Evolutionary conservation across 1,284 basidiomycete genomes (phyloP).

Genomic region (Afroboletus lepidellus): DNA sequence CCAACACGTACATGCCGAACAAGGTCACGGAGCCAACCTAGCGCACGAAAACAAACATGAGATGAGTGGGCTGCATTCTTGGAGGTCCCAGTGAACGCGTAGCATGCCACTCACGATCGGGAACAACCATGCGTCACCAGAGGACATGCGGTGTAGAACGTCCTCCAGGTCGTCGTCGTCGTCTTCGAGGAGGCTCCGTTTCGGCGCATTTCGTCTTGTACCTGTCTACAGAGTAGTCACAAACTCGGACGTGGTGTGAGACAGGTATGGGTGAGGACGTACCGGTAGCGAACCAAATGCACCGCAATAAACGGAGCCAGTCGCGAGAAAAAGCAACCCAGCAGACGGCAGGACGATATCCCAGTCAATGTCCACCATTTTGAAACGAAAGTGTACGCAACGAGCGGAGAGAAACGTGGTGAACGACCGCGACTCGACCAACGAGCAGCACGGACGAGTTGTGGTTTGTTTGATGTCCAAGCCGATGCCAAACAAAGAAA

Average conservation of each 20-base stretch:
- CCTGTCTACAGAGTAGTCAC: slow-evolving; percentile 13
- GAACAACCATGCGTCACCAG: slow-evolving; percentile 73
- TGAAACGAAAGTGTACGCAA: background rate
- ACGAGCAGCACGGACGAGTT: slow-evolving; percentile 11
- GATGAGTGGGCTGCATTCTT: background rate
- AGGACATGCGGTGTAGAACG: slow-evolving; percentile 55
- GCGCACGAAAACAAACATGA: background rate
- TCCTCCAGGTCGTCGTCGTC: slow-evolving; percentile 46
- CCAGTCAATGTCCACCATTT: slow-evolving; percentile 43
- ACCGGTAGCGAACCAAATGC: slow-evolving; percentile 68
- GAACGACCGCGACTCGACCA: background rate
- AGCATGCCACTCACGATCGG: slow-evolving; percentile 54
- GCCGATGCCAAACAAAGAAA: slow-evolving; percentile 4
- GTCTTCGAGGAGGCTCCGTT: slow-evolving; percentile 19
- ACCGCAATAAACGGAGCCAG: slow-evolving; percentile 62
- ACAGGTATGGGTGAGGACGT: slow-evolving; percentile 24
- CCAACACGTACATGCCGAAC: slow-evolving; percentile 64
- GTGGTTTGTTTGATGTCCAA: slow-evolving; percentile 14
- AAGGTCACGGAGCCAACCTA: slow-evolving; percentile 68
- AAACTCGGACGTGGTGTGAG: background rate
- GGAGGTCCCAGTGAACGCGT: background rate
- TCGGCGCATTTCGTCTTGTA: background rate
- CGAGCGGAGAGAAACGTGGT: background rate
- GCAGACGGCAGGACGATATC: slow-evolving; percentile 64
- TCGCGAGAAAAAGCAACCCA: slow-evolving; percentile 63